These are phyloP conservation scores for Carex littledalei DNA, from an alignment of 176 grass and related monocot genomes.

Conservation along the genomic window DNA sequence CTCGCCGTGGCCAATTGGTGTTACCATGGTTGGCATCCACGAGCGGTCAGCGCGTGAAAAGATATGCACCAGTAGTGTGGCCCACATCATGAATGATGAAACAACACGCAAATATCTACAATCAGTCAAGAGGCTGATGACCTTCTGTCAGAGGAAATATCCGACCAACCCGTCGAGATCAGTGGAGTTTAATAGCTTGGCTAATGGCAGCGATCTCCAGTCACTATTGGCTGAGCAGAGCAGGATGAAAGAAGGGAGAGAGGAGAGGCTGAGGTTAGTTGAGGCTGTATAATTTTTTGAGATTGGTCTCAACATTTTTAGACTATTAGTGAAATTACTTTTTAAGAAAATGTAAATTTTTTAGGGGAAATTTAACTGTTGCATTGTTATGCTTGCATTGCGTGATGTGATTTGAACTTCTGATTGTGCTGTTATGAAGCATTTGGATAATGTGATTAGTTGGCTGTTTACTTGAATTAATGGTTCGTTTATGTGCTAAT, in stretches of 20 bases:
- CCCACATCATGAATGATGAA: constrained; percentile 89
- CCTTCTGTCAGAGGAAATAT: constrained; percentile 63
- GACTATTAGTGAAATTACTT: neutral
- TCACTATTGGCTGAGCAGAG: constrained; percentile 46
- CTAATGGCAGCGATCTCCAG: constrained; percentile 67
- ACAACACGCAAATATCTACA: constrained; percentile 70
- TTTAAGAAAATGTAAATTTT: neutral
- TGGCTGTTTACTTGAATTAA: neutral
- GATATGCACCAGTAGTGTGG: constrained; percentile 67
- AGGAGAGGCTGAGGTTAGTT: neutral
- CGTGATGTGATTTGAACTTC: neutral
- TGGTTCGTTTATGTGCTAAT: neutral
- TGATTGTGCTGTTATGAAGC: neutral
- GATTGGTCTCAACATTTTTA: neutral
- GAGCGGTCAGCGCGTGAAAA: constrained; percentile 72
- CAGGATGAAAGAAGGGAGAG: neutral
- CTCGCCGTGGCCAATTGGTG: constrained; percentile 87
- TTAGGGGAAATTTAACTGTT: neutral
- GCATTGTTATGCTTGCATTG: neutral
- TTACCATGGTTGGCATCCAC: constrained; percentile 92
- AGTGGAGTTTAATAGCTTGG: constrained; percentile 80
- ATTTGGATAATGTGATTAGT: neutral
- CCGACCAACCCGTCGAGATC: constrained; percentile 65
- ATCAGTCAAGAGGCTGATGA: constrained; percentile 70
- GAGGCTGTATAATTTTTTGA: neutral